These are phyloP conservation scores for Coprinopsis cinerea DNA, from an alignment of 768 basidiomycete species.

Conservation along the genomic window DNA sequence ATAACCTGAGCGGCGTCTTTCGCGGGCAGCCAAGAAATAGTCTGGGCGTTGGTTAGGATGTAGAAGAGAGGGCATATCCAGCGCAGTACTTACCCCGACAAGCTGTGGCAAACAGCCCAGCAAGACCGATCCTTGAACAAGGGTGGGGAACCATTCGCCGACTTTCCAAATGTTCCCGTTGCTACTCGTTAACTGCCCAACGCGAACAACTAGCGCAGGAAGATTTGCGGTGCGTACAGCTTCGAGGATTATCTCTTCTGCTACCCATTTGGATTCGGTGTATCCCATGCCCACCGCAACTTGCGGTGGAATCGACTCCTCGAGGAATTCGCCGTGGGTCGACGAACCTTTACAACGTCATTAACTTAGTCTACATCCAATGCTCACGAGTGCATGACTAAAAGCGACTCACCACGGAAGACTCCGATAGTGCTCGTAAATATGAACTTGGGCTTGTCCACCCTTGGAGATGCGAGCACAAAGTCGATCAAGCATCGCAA, in stretches of 20 bases:
- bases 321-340: background rate
- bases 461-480: background rate
- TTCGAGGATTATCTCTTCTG: background rate
- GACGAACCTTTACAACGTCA: background rate
- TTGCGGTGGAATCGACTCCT: background rate
- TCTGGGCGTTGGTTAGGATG: too few relatives aligned
- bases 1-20: too few relatives aligned
- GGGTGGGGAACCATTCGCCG: too few relatives aligned
- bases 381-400: background rate
- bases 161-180: too few relatives aligned
- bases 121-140: too few relatives aligned
- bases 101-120: too few relatives aligned
- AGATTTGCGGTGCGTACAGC: background rate
- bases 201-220: too few relatives aligned
- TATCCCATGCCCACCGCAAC: conserved; percentile 4
- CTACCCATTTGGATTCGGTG: conserved; percentile 8
- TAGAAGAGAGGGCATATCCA: too few relatives aligned
- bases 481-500: conserved; percentile 29
- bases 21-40: too few relatives aligned
- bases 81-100: too few relatives aligned
- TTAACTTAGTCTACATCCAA: background rate
- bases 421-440: conserved; percentile 2
- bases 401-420: background rate
- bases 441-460: background rate
- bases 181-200: too few relatives aligned